Evolutionary conservation across 2,329 filamentous ascomycete species (phyloP).

Genomic region (Macroventuria anomochaeta): DNA sequence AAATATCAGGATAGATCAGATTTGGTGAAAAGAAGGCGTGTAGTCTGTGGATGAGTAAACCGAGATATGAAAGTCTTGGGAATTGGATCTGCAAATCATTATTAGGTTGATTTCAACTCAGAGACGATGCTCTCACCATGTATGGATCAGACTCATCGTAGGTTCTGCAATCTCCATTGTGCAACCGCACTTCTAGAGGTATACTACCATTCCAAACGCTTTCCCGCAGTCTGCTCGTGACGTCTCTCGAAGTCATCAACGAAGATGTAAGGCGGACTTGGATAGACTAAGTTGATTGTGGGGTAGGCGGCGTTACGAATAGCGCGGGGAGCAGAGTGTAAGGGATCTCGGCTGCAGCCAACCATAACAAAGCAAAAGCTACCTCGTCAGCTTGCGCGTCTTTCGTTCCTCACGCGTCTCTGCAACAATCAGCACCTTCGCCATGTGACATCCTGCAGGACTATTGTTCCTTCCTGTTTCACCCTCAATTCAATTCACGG

Average conservation of each 20-base stretch:
- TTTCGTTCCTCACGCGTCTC: constrained; percentile 23
- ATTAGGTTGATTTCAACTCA: constrained; percentile 1
- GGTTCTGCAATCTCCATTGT: constrained; percentile 65
- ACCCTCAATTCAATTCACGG: constrained; percentile 3
- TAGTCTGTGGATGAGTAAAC: constrained; percentile 67
- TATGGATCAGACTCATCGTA: constrained; percentile 68
- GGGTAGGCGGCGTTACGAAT: constrained; percentile 21
- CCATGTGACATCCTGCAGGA: constrained; percentile 9
- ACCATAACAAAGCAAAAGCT: constrained; percentile 9
- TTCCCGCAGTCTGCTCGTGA: constrained; percentile 52
- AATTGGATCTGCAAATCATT: constrained; percentile 59
- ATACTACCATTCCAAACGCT: constrained; percentile 66
- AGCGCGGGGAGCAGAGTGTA: constrained; percentile 15
- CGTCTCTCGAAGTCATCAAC: constrained; percentile 39
- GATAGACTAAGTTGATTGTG: constrained; percentile 23
- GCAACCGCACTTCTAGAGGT: constrained; percentile 65
- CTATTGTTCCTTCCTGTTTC: constrained; percentile 6
- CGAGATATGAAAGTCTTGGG: constrained; percentile 72
- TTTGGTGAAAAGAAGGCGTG: constrained; percentile 66
- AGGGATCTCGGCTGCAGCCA: constrained; percentile 9
- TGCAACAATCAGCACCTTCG: constrained; percentile 27
- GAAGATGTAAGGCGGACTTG: constrained; percentile 9
- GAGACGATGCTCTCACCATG: constrained; percentile 52
- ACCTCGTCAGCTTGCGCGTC: constrained; percentile 10
- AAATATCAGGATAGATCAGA: constrained; percentile 64